These are phyloP conservation scores for Penicillium thymicola DNA, from an alignment of 2,329 filamentous ascomycete species.

Conservation along the genomic window DNA sequence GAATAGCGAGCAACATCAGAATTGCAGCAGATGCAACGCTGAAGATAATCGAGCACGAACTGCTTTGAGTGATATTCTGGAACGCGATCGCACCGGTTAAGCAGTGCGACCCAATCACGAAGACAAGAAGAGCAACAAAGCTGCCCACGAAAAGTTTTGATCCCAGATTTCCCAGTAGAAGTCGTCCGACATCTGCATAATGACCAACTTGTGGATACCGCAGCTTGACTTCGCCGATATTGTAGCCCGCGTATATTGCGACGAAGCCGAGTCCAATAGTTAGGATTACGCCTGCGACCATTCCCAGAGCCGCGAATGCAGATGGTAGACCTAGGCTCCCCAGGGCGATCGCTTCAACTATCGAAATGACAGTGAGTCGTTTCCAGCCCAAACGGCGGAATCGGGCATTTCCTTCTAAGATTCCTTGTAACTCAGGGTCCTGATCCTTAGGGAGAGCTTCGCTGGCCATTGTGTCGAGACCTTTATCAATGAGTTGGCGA, in stretches of 20 bases:
- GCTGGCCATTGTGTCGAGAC: not conserved
- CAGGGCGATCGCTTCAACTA: constrained; percentile 8
- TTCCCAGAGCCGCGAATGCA: constrained; percentile 4
- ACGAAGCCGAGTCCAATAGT: constrained; percentile 2
- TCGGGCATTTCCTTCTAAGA: not conserved
- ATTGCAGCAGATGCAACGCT: constrained; percentile 11
- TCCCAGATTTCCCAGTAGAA: not conserved
- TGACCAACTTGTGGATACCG: constrained; percentile 5
- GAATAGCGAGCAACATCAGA: constrained; percentile 27
- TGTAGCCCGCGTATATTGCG: constrained; percentile 5
- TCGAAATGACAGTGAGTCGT: constrained; percentile 3
- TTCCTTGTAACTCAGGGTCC: not conserved
- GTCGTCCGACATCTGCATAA: constrained; percentile 3
- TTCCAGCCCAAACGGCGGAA: constrained; percentile 8
- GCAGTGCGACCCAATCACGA: constrained; percentile 6
- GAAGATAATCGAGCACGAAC: constrained; percentile 1
- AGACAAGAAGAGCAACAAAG: constrained; percentile 7
- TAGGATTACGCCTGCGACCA: not conserved
- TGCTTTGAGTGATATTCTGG: constrained; percentile 4
- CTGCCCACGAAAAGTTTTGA: constrained; percentile 6
- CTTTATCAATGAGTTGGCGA: not conserved
- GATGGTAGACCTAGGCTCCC: constrained; percentile 4
- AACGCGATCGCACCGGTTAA: constrained; percentile 4
- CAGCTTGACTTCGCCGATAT: constrained; percentile 3
- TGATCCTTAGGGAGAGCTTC: constrained; percentile 5